These are phyloP conservation scores for Schrenkiella parvula DNA, from an alignment of 345 rosid species.

Conservation along the genomic window DNA sequence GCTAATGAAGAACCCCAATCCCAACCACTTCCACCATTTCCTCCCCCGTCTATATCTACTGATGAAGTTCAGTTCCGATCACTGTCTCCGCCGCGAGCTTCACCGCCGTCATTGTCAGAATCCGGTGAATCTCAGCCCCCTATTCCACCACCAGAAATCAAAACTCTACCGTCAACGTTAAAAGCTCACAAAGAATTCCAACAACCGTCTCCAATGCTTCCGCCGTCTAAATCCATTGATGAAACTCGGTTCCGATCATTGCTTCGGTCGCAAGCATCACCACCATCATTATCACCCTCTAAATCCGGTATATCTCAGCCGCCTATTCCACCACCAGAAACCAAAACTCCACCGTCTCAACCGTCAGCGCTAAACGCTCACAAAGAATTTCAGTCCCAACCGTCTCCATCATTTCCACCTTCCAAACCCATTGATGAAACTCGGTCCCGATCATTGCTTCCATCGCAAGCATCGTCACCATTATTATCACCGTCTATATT, in stretches of 20 bases:
- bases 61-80: background rate
- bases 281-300: background rate
- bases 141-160: background rate
- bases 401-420: background rate
- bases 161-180: background rate
- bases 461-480: background rate
- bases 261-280: background rate
- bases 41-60: background rate
- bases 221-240: background rate
- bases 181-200: background rate
- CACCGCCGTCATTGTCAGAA: background rate
- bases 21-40: background rate
- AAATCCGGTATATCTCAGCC: background rate
- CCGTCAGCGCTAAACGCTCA: background rate
- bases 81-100: background rate
- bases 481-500: background rate
- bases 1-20: background rate
- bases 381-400: background rate
- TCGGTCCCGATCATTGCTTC: background rate
- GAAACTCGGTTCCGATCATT: background rate
- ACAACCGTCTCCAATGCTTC: background rate
- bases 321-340: background rate
- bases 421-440: constrained; percentile 4
- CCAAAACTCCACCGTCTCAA: background rate
- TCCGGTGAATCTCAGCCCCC: background rate